Conservation (phyloP, 2,329 filamentous ascomycete species). For the Neurospora crassa region DNA sequence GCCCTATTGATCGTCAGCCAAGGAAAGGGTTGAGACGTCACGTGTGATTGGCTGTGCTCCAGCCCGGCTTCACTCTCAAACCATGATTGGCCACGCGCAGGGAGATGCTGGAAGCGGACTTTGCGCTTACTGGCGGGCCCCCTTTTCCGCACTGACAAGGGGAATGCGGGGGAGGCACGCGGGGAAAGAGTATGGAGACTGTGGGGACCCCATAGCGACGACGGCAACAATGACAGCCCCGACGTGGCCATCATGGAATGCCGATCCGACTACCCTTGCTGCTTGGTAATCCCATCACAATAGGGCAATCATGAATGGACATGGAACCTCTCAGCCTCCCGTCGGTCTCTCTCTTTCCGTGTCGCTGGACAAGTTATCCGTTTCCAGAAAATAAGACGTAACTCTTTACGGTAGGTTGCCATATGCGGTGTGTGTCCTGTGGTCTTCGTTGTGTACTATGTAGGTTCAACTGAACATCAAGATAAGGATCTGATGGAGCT, state of each 20-base stretch:
- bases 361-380: background rate
- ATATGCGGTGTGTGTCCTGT: background rate
- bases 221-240: background rate
- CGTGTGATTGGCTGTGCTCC: background rate
- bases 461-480: background rate
- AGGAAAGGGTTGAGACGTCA: background rate
- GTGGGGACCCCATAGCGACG: background rate
- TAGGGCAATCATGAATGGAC: background rate
- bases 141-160: background rate
- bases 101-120: background rate
- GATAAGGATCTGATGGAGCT: background rate
- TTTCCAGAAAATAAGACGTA: background rate
- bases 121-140: background rate
- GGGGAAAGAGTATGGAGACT: background rate
- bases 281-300: background rate
- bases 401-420: background rate
- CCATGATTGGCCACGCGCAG: background rate
- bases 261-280: background rate
- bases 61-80: background rate
- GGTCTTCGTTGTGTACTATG: background rate
- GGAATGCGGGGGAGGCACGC: background rate
- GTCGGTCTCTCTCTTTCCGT: background rate
- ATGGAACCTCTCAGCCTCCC: background rate
- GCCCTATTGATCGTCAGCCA: background rate
- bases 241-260: background rate